Base-by-base conservation (phyloP, 2,329 filamentous ascomycete species). In the Pestalotiopsis sp. region DNA sequence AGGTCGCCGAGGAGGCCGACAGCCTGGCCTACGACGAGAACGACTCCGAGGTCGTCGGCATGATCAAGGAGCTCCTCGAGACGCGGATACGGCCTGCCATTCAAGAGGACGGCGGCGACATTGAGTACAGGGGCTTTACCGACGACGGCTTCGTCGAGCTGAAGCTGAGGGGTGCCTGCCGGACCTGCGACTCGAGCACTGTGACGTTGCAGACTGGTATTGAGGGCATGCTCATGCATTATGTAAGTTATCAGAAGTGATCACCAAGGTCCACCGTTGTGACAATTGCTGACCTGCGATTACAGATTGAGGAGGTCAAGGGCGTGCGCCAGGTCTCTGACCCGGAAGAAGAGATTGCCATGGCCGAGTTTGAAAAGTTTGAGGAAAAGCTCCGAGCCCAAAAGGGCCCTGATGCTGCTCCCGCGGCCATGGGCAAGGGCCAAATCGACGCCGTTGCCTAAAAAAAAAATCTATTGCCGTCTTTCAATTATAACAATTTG, bases 31-130 rank as follows among this genome's bases (percentile, higher is more conserved):
- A 95, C 80, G 91, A 95, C 75, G 94, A 97, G 78, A 91, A 97
- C 71, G 96, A 99, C 79, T 92, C 91, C 73, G 96, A 99, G 82
- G 93, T 98, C 12, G 92, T 99, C 9, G 92, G 94, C 69, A 98
- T 98, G 96, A 98, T 99, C 82, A 97, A 98, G 84, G 96, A 99
- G 82, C 84, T 99, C 39, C 86, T 99, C 45, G 96, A 99, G 82
- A 99, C 96, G 31, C 88, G 96, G 71, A 97, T 99, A 77, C 88
- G 96, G 58, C 96, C 96, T 0, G 93, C 95, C 1, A 99, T 99
- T 71, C 96, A 98, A 80, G 96, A 98, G 79, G 96, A 99, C 74
- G 96, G 96, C 62, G 96, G 96, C 60, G 96, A 99, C 79, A 98
- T 99, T 76, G 96, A 99, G 80, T 97, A 95, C 79, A 87, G 93